These are phyloP conservation scores for Cyclocybe aegerita DNA, from an alignment of 768 basidiomycete species.

Conservation along the genomic window DNA sequence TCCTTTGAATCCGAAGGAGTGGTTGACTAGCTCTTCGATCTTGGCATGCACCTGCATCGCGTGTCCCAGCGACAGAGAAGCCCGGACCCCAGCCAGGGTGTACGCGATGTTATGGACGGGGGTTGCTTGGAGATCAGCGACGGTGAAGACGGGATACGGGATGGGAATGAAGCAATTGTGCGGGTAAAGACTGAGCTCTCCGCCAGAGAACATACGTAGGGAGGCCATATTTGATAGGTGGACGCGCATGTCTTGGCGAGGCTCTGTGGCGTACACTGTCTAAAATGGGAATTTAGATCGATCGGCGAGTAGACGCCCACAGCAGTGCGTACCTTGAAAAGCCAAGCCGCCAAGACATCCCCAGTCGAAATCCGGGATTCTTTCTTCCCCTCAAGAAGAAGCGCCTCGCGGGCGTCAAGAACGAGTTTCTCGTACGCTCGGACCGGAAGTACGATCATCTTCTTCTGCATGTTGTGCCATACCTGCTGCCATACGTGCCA, in stretches of 20 bases:
- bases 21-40: neutral
- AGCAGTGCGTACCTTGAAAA: conserved; percentile 29
- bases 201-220: conserved; percentile 25
- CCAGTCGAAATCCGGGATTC: conserved; percentile 26
- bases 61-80: conserved; percentile 21
- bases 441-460: conserved; percentile 30
- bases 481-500: conserved; percentile 35
- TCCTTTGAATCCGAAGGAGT: conserved; percentile 9
- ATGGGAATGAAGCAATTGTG: conserved; percentile 38
- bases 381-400: conserved; percentile 14
- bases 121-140: conserved; percentile 24
- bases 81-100: conserved; percentile 9
- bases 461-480: conserved; percentile 32
- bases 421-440: conserved; percentile 26
- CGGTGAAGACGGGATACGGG: conserved; percentile 36
- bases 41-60: conserved; percentile 23
- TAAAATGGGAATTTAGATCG: conserved; percentile 1
- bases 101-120: conserved; percentile 23
- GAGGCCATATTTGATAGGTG: conserved; percentile 36
- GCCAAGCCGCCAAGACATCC: conserved; percentile 39
- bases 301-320: neutral
- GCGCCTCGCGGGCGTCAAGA: conserved; percentile 22
- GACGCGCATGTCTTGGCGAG: conserved; percentile 23
- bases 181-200: conserved; percentile 25
- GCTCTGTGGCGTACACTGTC: conserved; percentile 32